Evolutionary conservation across 129 eudicot species (phyloP).

Genomic region (Heracleum sosnowskyi): DNA sequence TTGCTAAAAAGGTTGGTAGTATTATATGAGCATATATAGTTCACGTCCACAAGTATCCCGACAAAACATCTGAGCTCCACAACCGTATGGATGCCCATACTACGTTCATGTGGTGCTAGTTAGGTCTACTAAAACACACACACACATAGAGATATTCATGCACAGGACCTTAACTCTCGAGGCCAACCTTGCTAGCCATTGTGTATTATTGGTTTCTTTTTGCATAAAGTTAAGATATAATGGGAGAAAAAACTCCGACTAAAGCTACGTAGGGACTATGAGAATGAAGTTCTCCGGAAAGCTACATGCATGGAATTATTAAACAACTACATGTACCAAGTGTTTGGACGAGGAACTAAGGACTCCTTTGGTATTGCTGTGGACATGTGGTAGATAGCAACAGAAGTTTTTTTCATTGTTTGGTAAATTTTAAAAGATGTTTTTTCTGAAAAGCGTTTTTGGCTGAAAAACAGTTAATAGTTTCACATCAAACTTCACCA

Average conservation of each 20-base stretch:
- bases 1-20: background rate
- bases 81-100: conserved; percentile 5
- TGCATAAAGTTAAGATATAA: background rate
- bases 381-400: too few relatives aligned
- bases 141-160: background rate
- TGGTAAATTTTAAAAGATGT: too few relatives aligned
- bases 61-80: conserved; percentile 8
- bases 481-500: too few relatives aligned
- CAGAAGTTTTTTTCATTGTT: too few relatives aligned
- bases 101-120: background rate
- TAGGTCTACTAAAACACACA: background rate
- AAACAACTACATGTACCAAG: background rate
- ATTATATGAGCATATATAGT: background rate
- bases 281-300: background rate
- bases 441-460: too few relatives aligned
- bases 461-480: too few relatives aligned
- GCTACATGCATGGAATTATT: background rate
- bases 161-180: background rate
- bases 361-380: too few relatives aligned
- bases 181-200: background rate
- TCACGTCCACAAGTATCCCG: background rate
- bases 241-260: background rate
- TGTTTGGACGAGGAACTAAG: background rate
- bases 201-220: background rate
- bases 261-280: background rate